These are phyloP conservation scores for Hypoxylon rubiginosum DNA, from an alignment of 2,329 filamentous ascomycete species.

Conservation along the genomic window DNA sequence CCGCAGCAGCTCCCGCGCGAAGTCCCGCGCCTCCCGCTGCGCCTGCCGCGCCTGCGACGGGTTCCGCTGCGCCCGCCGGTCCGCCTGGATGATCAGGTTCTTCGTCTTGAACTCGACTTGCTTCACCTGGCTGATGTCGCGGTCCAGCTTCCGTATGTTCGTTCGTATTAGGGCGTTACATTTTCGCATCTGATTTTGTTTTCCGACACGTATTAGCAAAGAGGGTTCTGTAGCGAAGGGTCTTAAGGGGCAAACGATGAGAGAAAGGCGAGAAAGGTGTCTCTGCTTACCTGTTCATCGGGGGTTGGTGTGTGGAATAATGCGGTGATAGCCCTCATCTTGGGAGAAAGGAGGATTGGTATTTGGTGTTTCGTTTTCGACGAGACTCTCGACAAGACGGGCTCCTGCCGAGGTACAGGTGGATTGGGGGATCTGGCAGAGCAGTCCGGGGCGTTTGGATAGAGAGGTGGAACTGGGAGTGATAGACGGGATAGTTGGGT, in stretches of 20 bases:
- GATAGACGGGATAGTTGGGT: constrained; percentile 33
- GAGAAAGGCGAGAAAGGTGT: constrained; percentile 13
- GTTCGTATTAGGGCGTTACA: constrained; percentile 90
- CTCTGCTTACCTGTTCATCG: constrained; percentile 80
- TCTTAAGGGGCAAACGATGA: constrained; percentile 16
- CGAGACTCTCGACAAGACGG: constrained; percentile 23
- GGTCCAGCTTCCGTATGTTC: constrained; percentile 94
- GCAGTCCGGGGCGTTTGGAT: constrained; percentile 18
- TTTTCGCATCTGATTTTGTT: constrained; percentile 81
- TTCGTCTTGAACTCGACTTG: constrained; percentile 86
- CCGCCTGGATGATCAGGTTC: constrained; percentile 84
- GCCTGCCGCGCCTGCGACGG: constrained; percentile 84
- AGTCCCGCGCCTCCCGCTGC: constrained; percentile 84
- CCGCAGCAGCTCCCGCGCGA: constrained; percentile 88
- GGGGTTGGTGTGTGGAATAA: constrained; percentile 95
- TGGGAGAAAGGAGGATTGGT: constrained; percentile 38
- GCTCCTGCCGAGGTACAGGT: constrained; percentile 26
- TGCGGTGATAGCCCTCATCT: constrained; percentile 88
- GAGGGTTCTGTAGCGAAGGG: constrained; percentile 17
- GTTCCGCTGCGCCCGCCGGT: constrained; percentile 83
- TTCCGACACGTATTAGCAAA: constrained; percentile 8
- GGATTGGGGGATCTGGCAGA: constrained; percentile 29
- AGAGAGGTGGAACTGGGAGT: constrained; percentile 19
- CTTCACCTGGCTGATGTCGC: constrained; percentile 86
- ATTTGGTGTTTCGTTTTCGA: constrained; percentile 4